phyloP scores from a whole-genome alignment of 257 asterid genomes.

The Gardenia jasminoides region DNA sequence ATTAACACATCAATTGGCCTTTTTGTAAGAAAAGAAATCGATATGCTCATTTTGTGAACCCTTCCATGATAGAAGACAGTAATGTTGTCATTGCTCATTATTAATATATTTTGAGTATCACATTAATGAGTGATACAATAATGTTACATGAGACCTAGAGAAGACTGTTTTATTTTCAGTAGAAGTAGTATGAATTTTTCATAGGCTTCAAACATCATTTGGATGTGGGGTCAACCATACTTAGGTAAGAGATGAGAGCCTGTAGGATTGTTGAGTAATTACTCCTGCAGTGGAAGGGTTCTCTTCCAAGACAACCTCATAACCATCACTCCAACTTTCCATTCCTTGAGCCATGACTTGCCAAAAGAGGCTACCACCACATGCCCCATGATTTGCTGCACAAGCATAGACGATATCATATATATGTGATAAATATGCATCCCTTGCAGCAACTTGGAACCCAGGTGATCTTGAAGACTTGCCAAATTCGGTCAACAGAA shows the following conservation, averaged over 20 bases:
- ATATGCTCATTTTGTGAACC: too few relatives aligned
- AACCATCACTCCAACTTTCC: slow-evolving; percentile 26
- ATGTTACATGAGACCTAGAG: too few relatives aligned
- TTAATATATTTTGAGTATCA: too few relatives aligned
- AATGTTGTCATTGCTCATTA: too few relatives aligned
- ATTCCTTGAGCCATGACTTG: slow-evolving; percentile 28
- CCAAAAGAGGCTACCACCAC: slow-evolving; percentile 25
- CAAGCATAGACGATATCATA: slow-evolving; percentile 14
- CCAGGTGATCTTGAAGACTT: slow-evolving; percentile 14
- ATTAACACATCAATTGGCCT: too few relatives aligned
- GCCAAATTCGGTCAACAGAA: slow-evolving; percentile 24
- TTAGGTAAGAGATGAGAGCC: slow-evolving; percentile 21
- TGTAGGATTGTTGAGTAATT: slow-evolving; percentile 24
- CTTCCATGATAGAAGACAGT: too few relatives aligned
- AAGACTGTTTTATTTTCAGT: too few relatives aligned
- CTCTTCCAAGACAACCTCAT: slow-evolving; percentile 23
- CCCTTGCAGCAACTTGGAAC: slow-evolving; percentile 14
- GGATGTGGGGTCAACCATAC: too few relatives aligned
- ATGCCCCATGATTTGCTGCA: slow-evolving; percentile 16
- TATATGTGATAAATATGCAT: slow-evolving; percentile 12
- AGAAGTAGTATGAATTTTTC: too few relatives aligned
- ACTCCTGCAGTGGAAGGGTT: slow-evolving; percentile 24
- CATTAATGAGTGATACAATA: too few relatives aligned
- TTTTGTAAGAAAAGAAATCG: too few relatives aligned
- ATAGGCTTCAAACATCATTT: too few relatives aligned